These are phyloP conservation scores for Delitschia confertaspora DNA, from an alignment of 495 filamentous ascomycete species.

Conservation along the genomic window DNA sequence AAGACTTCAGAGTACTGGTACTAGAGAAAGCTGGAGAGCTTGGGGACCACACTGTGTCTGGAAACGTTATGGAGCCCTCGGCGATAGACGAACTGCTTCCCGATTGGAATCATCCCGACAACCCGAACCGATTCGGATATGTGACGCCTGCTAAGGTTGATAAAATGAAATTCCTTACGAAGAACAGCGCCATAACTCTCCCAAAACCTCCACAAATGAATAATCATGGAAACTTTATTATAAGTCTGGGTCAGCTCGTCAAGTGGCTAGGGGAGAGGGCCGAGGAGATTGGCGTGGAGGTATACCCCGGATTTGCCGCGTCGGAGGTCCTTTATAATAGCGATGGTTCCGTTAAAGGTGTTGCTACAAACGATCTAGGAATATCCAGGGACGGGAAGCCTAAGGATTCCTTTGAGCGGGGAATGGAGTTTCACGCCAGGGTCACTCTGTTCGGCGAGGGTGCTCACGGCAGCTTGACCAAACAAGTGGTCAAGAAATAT, in stretches of 20 bases:
- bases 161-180: slow-evolving; percentile 91
- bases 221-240: slow-evolving; percentile 95
- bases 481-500: slow-evolving; percentile 92
- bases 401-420: slow-evolving; percentile 86
- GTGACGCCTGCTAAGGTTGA: slow-evolving; percentile 75
- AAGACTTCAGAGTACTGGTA: slow-evolving; percentile 85
- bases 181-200: slow-evolving; percentile 64
- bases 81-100: slow-evolving; percentile 86
- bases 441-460: slow-evolving; percentile 93
- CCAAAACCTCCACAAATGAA: slow-evolving; percentile 95
- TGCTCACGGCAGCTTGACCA: slow-evolving; percentile 91
- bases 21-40: slow-evolving; percentile 95
- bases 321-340: slow-evolving; percentile 80
- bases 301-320: slow-evolving; percentile 93
- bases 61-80: slow-evolving; percentile 86
- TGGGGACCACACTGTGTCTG: slow-evolving; percentile 90
- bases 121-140: slow-evolving; percentile 73
- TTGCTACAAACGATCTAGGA: slow-evolving; percentile 93
- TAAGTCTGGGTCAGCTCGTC: slow-evolving; percentile 85
- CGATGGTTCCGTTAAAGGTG: slow-evolving; percentile 85
- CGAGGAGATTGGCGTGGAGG: slow-evolving; percentile 95
- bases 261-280: slow-evolving; percentile 94
- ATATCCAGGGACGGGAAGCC: slow-evolving; percentile 70
- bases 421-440: slow-evolving; percentile 97
- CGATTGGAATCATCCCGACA: slow-evolving; percentile 84